These are phyloP conservation scores for Trichoderma gamsii DNA, from an alignment of 495 filamentous ascomycete genomes.

Conservation along the genomic window DNA sequence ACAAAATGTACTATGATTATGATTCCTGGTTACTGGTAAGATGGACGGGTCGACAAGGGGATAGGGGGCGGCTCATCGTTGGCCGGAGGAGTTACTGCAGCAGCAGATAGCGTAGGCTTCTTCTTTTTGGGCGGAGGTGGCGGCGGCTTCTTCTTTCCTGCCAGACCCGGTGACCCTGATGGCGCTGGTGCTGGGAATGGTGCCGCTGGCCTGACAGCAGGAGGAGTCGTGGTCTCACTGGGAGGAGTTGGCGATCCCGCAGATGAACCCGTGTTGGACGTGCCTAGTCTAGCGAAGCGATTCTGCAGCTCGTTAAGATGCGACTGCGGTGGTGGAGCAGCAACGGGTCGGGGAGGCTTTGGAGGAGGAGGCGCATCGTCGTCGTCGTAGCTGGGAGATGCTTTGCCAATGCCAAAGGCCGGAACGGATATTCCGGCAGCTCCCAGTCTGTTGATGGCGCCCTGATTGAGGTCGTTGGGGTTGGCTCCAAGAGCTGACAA, in stretches of 20 bases:
- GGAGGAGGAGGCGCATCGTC: constrained; percentile 19
- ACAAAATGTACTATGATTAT: neutral
- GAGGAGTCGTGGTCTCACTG: constrained; percentile 23
- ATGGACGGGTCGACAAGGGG: constrained; percentile 38
- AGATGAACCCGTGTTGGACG: constrained; percentile 1
- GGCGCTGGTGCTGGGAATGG: neutral
- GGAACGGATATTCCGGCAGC: constrained; percentile 79
- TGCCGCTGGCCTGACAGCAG: constrained; percentile 48
- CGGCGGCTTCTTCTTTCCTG: constrained; percentile 57
- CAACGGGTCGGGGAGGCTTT: constrained; percentile 19
- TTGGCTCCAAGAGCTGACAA: constrained; percentile 27
- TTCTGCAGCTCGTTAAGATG: constrained; percentile 63
- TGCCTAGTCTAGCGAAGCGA: constrained; percentile 54
- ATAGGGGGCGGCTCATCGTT: constrained; percentile 44
- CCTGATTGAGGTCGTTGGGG: constrained; percentile 56
- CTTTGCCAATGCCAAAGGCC: constrained; percentile 62
- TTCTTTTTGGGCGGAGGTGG: constrained; percentile 55
- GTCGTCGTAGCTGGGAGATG: constrained; percentile 20
- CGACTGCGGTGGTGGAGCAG: constrained; percentile 25
- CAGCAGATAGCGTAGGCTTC: constrained; percentile 19
- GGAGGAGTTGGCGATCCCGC: constrained; percentile 19
- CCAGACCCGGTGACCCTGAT: constrained; percentile 22
- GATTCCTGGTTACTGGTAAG: neutral
- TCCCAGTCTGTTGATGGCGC: constrained; percentile 59
- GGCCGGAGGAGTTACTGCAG: neutral